Percentiles rank a stretch among this genome's conserved stretches.
phyloP scores from a whole-genome alignment of 371 early-diverging fungal genomes.

The Batkoa obscura region DNA sequence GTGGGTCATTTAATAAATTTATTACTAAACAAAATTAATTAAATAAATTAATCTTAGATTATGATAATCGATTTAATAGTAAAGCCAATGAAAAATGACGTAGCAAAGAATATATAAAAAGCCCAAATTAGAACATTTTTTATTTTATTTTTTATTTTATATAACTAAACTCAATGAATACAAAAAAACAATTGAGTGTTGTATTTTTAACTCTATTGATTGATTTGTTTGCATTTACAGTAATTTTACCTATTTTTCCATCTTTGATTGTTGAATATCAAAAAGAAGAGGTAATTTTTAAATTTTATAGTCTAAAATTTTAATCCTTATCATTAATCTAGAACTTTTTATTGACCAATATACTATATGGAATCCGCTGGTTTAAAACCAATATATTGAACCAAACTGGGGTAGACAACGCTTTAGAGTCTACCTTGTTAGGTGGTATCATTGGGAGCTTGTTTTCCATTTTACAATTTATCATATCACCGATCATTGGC shows the following conservation, averaged over 20 bases:
- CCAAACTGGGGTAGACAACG: constrained; percentile 14
- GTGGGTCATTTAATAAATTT: too few relatives aligned
- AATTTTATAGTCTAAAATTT: neutral
- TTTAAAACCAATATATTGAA: constrained; percentile 9
- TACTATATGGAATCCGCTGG: constrained; percentile 10
- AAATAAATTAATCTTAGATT: too few relatives aligned
- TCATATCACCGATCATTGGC: constrained; percentile 75
- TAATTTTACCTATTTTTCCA: constrained; percentile 89
- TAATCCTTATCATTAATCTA: neutral
- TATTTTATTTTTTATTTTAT: too few relatives aligned
- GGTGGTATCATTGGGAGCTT: constrained; percentile 88
- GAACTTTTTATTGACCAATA: neutral
- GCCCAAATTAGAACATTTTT: too few relatives aligned
- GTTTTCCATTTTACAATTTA: constrained; percentile 84
- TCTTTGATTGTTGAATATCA: constrained; percentile 37
- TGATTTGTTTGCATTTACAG: constrained; percentile 91
- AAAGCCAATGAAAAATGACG: too few relatives aligned
- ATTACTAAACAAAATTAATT: too few relatives aligned
- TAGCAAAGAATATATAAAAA: too few relatives aligned
- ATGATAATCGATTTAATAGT: too few relatives aligned
- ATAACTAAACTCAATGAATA: neutral
- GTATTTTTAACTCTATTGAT: constrained; percentile 60
- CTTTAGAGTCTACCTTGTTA: constrained; percentile 71
- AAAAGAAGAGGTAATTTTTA: constrained; percentile 18
- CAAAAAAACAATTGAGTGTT: constrained; percentile 15